Percentiles rank a stretch among this genome's conserved stretches.
These are phyloP conservation scores for Verbena officinalis DNA, from an alignment of 257 asterid species.

Conservation along the genomic window DNA sequence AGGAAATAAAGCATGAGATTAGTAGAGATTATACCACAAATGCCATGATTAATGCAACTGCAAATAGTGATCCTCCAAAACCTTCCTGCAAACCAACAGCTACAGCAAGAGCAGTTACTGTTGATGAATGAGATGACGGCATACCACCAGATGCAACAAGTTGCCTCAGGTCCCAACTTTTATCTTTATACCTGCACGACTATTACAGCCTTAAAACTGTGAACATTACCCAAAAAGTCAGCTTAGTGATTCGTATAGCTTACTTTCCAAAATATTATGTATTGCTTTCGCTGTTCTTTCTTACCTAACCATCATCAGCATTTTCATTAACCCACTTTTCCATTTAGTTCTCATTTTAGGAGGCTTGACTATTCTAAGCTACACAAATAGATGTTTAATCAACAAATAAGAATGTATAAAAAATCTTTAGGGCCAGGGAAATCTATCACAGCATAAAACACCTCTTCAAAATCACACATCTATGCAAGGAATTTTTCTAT, in stretches of 20 bases:
- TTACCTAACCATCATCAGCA: not conserved
- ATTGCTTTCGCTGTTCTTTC: not conserved
- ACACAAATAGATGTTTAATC: not conserved
- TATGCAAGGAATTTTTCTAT: not conserved
- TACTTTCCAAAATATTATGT: not conserved
- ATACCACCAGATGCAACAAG: conserved; percentile 95
- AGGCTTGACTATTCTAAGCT: not conserved
- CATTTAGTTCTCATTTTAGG: not conserved
- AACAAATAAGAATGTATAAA: no score
- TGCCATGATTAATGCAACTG: conserved; percentile 73
- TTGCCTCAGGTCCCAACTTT: conserved; percentile 77
- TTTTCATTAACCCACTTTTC: not conserved
- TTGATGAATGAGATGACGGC: conserved; percentile 98
- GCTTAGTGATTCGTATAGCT: not conserved
- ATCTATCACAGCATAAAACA: no score
- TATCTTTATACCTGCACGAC: conserved; percentile 87
- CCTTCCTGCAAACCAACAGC: conserved; percentile 89
- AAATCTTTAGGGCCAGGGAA: no score
- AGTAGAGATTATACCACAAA: conserved; percentile 75
- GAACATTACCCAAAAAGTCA: not conserved
- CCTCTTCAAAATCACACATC: no score
- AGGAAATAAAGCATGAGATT: no score
- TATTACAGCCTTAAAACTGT: conserved; percentile 34
- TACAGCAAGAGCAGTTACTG: conserved; percentile 85
- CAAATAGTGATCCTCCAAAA: conserved; percentile 80